Percentiles rank a stretch among this genome's conserved stretches.
Conservation (phyloP, 1,284 basidiomycete genomes). For the Hemileia vastatrix region DNA sequence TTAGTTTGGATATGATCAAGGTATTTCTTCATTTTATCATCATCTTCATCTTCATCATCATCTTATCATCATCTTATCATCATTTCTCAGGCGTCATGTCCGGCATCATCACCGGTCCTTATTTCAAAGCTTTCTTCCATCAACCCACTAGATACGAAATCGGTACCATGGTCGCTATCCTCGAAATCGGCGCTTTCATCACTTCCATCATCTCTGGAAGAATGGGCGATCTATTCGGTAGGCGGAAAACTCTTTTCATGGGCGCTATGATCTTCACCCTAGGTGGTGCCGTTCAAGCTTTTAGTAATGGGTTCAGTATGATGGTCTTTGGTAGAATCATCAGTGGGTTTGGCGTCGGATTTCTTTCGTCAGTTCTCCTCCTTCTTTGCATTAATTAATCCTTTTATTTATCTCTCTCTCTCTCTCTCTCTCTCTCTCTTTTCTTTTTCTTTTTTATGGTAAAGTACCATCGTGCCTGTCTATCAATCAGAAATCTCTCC, state of each 20-base stretch:
- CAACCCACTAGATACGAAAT: conserved; percentile 56
- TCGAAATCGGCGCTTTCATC: conserved; percentile 80
- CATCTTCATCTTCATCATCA: conserved; percentile 36
- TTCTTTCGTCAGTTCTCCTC: conserved; percentile 61
- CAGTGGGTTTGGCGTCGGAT: conserved; percentile 85
- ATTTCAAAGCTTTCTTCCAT: conserved; percentile 61
- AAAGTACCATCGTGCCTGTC: conserved; percentile 87
- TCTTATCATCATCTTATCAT: conserved; percentile 12
- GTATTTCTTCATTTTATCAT: conserved; percentile 31
- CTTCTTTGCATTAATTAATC: conserved; percentile 1
- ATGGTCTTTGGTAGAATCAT: conserved; percentile 84
- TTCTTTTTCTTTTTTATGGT: background rate
- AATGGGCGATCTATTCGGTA: conserved; percentile 75
- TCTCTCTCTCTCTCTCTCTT: background rate
- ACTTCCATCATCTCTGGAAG: conserved; percentile 82
- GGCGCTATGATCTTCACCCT: conserved; percentile 80
- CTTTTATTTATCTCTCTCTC: background rate
- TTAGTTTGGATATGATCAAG: conserved; percentile 42
- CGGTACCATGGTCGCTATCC: conserved; percentile 65
- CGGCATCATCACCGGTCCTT: conserved; percentile 84
- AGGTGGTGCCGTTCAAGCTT: conserved; percentile 82
- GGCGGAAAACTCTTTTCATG: conserved; percentile 73
- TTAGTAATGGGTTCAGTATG: conserved; percentile 65
- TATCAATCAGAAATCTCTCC: conserved; percentile 97
- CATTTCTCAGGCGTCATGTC: conserved; percentile 60